These are phyloP conservation scores for Phycomyces nitens DNA, from an alignment of 192 early-diverging fungal genomes.

Conservation along the genomic window DNA sequence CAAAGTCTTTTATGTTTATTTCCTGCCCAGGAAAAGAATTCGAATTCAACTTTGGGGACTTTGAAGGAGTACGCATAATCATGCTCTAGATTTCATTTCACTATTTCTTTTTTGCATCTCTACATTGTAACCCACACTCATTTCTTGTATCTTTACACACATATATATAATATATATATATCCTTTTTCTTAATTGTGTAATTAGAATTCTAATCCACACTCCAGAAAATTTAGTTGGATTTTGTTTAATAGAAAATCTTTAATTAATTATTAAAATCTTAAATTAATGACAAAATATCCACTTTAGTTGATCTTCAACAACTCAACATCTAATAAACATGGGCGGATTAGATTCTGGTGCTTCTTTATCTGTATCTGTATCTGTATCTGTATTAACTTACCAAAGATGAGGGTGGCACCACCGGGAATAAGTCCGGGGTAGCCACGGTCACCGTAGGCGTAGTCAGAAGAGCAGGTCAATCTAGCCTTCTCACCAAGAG, in stretches of 20 bases:
- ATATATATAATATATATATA: background rate
- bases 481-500: constrained; percentile 82
- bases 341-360: background rate
- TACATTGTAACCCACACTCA: no score
- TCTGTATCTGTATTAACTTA: constrained; percentile 5
- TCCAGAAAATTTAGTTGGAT: background rate
- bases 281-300: background rate
- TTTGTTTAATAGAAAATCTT: no score
- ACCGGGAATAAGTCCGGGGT: constrained; percentile 38
- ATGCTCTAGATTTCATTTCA: constrained; percentile 29
- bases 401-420: constrained; percentile 34
- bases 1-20: constrained; percentile 44
- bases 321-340: constrained; percentile 27
- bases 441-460: constrained; percentile 41
- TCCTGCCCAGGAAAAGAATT: constrained; percentile 35
- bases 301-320: constrained; percentile 29
- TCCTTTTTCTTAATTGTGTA: no score
- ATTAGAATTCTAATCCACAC: background rate
- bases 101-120: background rate
- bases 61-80: constrained; percentile 44
- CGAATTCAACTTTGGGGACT: constrained; percentile 34
- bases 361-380: background rate
- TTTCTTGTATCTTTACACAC: no score
- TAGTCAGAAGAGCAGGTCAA: constrained; percentile 81
- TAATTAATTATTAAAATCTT: no score